Evolutionary conservation across 345 rosid species (phyloP), one percentile per base, ranked within the genome.

Genomic region (Salix arbutifolia): DNA sequence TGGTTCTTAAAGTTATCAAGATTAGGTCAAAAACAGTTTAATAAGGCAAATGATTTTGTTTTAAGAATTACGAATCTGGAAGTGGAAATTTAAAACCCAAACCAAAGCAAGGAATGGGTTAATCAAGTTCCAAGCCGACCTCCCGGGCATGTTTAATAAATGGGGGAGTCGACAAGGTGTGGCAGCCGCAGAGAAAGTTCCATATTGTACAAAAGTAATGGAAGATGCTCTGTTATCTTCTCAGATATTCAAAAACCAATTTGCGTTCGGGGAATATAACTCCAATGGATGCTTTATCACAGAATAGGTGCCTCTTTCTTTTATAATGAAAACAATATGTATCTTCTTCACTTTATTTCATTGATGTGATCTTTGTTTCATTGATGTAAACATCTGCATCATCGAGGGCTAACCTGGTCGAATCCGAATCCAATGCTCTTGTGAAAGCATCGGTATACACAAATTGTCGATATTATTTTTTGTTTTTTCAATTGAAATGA

Each of bases 1-100:
- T 84, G 79, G 52, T 84, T 73, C 81, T 84, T 77, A 81, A 73
- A 2, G 85, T 83, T 11, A n/a, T 84, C 50, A 76, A 74, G 60
- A 74, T 84, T 40, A 67, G 44, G 73, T 77, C 82, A 8, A 77
- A 74, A 60, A 42, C 26, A 44, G 50, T 28, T n/a, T 72, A n/a
- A 16, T 9, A 65, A 35, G 2, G 67, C 8, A 6, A 2, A 0
- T 2, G 11, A 7, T 30, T 16, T 65, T 28, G 9, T 16, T 30
- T 35, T 1, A 30, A 26, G 68, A 30, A 19, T 6, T 30, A 1
- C 3, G 7, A 30, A 30, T 33, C 68, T 26, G 4, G 68, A 9
- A 0, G 61, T 35, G 7, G 37, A 35, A 35, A 35, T 35, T 1
- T 35, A 35, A 5, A 35, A 0, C 0, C 37, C 37, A 5, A 35